These are phyloP conservation scores for Coemansia javaensis DNA, from an alignment of 192 early-diverging fungal species.

Conservation along the genomic window DNA sequence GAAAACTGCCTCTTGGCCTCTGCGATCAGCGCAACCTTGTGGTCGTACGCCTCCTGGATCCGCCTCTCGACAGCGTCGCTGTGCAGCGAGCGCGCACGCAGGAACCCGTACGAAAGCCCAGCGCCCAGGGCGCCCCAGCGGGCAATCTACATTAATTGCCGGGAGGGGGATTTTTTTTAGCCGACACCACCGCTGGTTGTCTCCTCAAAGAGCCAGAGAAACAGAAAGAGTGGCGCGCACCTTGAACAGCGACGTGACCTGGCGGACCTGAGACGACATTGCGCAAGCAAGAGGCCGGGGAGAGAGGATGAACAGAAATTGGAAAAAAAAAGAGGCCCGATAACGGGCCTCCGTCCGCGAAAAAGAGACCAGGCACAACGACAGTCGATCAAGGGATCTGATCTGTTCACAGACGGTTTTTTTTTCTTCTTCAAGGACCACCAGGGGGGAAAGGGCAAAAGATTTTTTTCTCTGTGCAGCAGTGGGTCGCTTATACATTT, in stretches of 20 bases:
- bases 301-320: background rate
- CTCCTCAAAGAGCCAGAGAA: background rate
- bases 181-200: no score
- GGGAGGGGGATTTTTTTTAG: no score
- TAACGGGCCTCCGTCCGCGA: no score
- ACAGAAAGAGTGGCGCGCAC: slow-evolving; percentile 4
- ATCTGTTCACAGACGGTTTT: no score
- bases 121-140: slow-evolving; percentile 42
- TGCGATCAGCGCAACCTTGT: slow-evolving; percentile 46
- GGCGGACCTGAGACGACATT: slow-evolving; percentile 34
- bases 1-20: slow-evolving; percentile 50
- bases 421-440: no score
- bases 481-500: background rate
- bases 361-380: no score
- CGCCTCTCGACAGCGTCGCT: slow-evolving; percentile 28
- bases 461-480: background rate
- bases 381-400: no score
- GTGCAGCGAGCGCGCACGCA: slow-evolving; percentile 32
- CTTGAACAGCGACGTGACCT: slow-evolving; percentile 54
- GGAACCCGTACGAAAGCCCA: slow-evolving; percentile 46
- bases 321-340: background rate
- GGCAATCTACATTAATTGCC: slow-evolving; percentile 45
- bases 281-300: background rate
- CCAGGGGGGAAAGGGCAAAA: no score
- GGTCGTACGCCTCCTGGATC: slow-evolving; percentile 34